These are phyloP conservation scores for Saccharomyces hybrid DNA, from an alignment of 1,139 yeast genomes.

Conservation along the genomic window DNA sequence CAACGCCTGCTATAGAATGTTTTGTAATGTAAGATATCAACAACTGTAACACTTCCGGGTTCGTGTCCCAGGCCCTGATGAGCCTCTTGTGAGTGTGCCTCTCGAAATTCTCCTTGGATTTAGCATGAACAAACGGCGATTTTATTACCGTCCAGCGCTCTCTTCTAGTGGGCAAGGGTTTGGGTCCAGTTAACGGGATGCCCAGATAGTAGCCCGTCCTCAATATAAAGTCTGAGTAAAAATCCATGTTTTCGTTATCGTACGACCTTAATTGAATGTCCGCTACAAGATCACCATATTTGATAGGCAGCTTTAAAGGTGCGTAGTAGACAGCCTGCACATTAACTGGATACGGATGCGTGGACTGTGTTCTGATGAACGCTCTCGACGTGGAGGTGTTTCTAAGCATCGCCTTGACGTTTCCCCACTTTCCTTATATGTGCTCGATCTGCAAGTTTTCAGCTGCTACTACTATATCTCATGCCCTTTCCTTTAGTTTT, in stretches of 20 bases:
- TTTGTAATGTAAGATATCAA: conserved; percentile 75
- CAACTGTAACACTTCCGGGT: conserved; percentile 75
- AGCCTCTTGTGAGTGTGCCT: conserved; percentile 74
- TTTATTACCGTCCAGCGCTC: conserved; percentile 91
- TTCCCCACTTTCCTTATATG: not conserved
- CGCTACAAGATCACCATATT: conserved; percentile 67
- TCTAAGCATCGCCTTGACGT: not conserved
- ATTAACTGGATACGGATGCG: conserved; percentile 66
- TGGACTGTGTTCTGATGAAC: conserved; percentile 31
- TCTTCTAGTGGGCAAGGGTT: conserved; percentile 60
- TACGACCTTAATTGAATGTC: conserved; percentile 67
- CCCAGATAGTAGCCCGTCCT: conserved; percentile 88
- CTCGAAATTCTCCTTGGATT: conserved; percentile 89
- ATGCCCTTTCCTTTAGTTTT: not conserved
- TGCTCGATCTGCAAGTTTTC: not conserved
- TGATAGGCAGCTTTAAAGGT: conserved; percentile 62
- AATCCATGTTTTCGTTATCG: conserved; percentile 59
- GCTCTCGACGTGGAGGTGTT: conserved; percentile 21
- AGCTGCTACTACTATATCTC: not conserved
- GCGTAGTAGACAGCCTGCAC: conserved; percentile 77
- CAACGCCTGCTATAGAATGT: conserved; percentile 74
- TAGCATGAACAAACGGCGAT: conserved; percentile 92
- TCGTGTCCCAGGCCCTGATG: conserved; percentile 73
- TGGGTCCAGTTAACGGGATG: conserved; percentile 68
- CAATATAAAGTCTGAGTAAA: conserved; percentile 77